Evolutionary conservation across 345 rosid species (phyloP), one percentile per base, ranked within the genome.

Genomic region (Gossypium ekmanianum): DNA sequence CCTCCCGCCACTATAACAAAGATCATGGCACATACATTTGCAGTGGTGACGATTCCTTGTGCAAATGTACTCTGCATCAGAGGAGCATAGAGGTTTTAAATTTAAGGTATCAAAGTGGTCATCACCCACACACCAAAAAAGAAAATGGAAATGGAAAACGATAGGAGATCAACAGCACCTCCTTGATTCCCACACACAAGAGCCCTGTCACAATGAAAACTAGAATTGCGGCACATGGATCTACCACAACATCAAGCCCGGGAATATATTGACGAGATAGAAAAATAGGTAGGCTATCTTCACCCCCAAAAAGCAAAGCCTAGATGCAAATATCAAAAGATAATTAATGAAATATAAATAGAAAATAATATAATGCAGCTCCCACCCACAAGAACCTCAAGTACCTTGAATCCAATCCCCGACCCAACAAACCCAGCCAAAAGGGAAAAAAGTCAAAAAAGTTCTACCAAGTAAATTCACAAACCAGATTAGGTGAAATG

Each of bases 221-320:
- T 50, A 95, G 82, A 78, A 89, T 12, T 70, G 93, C 89, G 74
- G 99, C 97, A 85, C 96, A 91, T 11, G 99, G 99, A 72, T 95
- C 99, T 47, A 95, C 94, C 77, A 88, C 87, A 75, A 95, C 63
- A 73, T 88, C 96, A 64, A 95, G 86, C 61, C 92, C 91, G 56
- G 97, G 99, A 76, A 95, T 91, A 11, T 87, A 84, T 3, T 91
- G 97, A 41, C 97, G 98, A 6, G 96, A 93, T 57, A 95, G 79
- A 77, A 95, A 76, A 68, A 59, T 4, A 39, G 99, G 99, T 76
- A 95, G 86, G 71, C 89, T 89, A 74, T 86, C 84, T 45, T 74
- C 85, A 79, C 98, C 95, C 76, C 99, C 99, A 83, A 93, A 93
- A 72, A 95, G 88, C 84, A 93, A 55, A 61, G 97, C 96, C 99